These are phyloP conservation scores for Trypanosoma melophagium DNA, from an alignment of 208 protist genomes.

Conservation along the genomic window DNA sequence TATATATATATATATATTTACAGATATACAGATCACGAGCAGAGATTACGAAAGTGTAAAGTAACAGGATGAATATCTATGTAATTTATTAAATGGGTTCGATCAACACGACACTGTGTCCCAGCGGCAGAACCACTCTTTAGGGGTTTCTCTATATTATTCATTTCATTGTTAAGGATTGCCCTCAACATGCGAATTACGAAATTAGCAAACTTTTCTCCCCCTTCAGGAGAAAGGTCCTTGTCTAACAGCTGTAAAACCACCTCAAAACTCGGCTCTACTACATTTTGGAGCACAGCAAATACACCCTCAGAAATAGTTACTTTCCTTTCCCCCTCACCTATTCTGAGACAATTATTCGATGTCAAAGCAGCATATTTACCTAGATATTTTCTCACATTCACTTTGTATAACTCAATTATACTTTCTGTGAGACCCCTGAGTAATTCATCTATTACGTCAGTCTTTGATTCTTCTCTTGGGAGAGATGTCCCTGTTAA, in stretches of 20 bases:
- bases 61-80: constrained; percentile 20
- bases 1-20: neutral
- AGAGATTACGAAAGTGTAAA: constrained; percentile 1
- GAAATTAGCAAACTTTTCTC: constrained; percentile 2
- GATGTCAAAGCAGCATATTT: constrained; percentile 4
- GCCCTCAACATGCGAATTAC: constrained; percentile 19
- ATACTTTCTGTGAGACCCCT: neutral
- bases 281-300: constrained; percentile 14
- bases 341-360: constrained; percentile 3
- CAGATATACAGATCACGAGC: neutral
- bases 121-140: constrained; percentile 4
- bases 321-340: neutral
- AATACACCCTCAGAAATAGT: constrained; percentile 3
- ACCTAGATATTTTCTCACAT: neutral
- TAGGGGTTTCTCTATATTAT: neutral
- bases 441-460: neutral
- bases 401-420: neutral
- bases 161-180: constrained; percentile 15
- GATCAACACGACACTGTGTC: constrained; percentile 14
- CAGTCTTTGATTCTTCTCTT: neutral
- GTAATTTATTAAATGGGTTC: constrained; percentile 12
- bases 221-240: neutral
- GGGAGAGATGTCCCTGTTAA: too few relatives aligned
- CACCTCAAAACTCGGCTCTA: constrained; percentile 26
- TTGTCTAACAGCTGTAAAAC: constrained; percentile 7